These are phyloP conservation scores for Angomonas deanei DNA, from an alignment of 208 protist genomes.

Conservation along the genomic window DNA sequence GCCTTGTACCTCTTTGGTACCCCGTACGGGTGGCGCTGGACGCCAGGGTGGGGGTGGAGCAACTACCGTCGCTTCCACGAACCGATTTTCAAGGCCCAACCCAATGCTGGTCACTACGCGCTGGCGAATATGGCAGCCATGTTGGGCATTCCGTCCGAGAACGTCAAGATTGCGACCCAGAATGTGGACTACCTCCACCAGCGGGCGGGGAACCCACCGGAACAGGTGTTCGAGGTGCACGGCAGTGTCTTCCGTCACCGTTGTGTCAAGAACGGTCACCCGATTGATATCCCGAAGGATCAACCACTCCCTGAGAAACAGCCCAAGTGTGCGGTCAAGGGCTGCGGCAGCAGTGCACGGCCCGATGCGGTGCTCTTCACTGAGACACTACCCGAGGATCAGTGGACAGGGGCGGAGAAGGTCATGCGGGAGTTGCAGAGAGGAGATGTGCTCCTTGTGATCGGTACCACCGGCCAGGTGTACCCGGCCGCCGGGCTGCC, in stretches of 20 bases:
- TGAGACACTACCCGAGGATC: constrained; percentile 14
- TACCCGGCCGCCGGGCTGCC: constrained; percentile 20
- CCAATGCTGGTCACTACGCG: constrained; percentile 29
- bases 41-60: constrained; percentile 12
- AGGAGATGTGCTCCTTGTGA: constrained; percentile 18
- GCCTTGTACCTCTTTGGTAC: constrained; percentile 17
- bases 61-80: constrained; percentile 21
- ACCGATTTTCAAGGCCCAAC: constrained; percentile 19
- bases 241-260: constrained; percentile 27
- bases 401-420: not conserved
- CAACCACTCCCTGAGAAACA: constrained; percentile 13
- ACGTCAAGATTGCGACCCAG: constrained; percentile 36
- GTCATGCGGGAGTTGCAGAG: constrained; percentile 2
- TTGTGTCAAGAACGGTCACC: constrained; percentile 19
- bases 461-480: constrained; percentile 22
- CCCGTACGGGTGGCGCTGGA: constrained; percentile 25
- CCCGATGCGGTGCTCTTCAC: constrained; percentile 24
- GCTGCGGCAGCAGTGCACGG: constrained; percentile 17
- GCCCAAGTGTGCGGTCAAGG: constrained; percentile 5
- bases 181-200: constrained; percentile 57
- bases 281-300: constrained; percentile 11
- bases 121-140: constrained; percentile 15
- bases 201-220: constrained; percentile 13
- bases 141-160: not conserved
- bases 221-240: constrained; percentile 29